Evolutionary conservation across 2,329 filamentous ascomycete genomes (phyloP).

Genomic region (Thelonectria blattea): DNA sequence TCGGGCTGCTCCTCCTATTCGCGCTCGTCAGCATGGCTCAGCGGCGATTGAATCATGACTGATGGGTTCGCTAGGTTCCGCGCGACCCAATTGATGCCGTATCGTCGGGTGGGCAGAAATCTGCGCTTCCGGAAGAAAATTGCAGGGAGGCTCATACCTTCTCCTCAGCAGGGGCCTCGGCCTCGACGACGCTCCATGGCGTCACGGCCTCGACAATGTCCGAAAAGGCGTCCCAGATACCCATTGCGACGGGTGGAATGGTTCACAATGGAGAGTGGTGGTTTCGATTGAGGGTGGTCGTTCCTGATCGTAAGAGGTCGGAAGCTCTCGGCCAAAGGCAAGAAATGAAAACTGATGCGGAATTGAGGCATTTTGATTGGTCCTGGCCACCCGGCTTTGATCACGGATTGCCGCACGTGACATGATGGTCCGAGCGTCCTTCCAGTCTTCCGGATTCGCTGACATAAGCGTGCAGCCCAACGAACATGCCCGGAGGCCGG

Average conservation of each 20-base stretch:
- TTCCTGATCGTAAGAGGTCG: constrained; percentile 47
- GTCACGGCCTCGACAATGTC: constrained; percentile 69
- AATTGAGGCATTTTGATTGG: constrained; percentile 60
- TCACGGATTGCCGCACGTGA: constrained; percentile 37
- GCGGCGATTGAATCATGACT: neutral
- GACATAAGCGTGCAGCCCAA: constrained; percentile 7
- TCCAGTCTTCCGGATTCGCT: constrained; percentile 12
- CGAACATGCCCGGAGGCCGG: neutral
- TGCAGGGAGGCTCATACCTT: constrained; percentile 49
- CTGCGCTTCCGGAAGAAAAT: constrained; percentile 12
- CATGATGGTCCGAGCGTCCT: constrained; percentile 17
- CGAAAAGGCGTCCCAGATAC: constrained; percentile 69
- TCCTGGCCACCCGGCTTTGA: constrained; percentile 21
- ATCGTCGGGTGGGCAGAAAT: constrained; percentile 26
- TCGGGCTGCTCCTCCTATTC: constrained; percentile 50
- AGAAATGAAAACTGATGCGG: constrained; percentile 52
- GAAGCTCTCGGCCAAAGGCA: constrained; percentile 51
- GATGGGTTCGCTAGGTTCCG: constrained; percentile 1
- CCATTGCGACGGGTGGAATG: constrained; percentile 58
- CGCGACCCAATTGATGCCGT: constrained; percentile 25
- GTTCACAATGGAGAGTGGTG: constrained; percentile 51
- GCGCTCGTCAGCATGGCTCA: constrained; percentile 24
- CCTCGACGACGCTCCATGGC: constrained; percentile 69
- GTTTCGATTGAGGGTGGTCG: constrained; percentile 43
- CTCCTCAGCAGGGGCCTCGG: constrained; percentile 72